Base-by-base conservation (phyloP, 495 filamentous ascomycete genomes). In the Talaromyces stipitatus region DNA sequence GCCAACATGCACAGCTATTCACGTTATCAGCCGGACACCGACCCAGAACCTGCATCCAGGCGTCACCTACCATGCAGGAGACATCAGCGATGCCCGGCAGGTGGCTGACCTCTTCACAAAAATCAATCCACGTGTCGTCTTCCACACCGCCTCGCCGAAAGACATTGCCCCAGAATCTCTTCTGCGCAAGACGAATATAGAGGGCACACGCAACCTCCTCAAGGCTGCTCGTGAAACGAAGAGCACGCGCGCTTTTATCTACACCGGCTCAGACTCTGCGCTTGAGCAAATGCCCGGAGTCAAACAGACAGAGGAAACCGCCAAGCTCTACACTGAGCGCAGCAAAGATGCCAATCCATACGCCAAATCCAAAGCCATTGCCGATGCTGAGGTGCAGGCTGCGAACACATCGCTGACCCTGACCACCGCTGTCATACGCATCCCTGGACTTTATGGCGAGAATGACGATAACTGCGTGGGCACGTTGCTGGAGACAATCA, bases 401-500 rank as follows among this genome's bases (percentile, higher is more conserved):
- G 64, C 66, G 16, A 67, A 67, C 48, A 24, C 30, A 11, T 29
- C 51, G 38, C 12, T 50, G 2, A 48, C 53, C 18, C 38, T 69
- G n/a, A 29, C 20, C 11, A 69, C 66, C 5, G 65, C 60, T 10
- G 38, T 50, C 16, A 30, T 69, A 10, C 65, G 67, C 1, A 20
- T 66, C 12, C 63, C 63, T 38, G 29, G 24, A n/a, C 26, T 66
- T 38, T 66, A 68, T 52, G 65, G 67, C 38, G 67, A 69, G 53
- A 9, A 54, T 54, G 65, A 69, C 36, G 59, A 33, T 20, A 45
- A 59, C n/a, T 33, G 48, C 28, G 55, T 63, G 4, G 59, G 55
- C 9, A 23, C 54, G n/a, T 8, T 61, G 3, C 33, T 68, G 0
- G 24, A 32, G 5, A 62, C 28, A 41, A 43, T 66, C 23, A 36